Evolutionary conservation across 495 filamentous ascomycete genomes (phyloP).

Genomic region (Friedmanniomyces simplex): DNA sequence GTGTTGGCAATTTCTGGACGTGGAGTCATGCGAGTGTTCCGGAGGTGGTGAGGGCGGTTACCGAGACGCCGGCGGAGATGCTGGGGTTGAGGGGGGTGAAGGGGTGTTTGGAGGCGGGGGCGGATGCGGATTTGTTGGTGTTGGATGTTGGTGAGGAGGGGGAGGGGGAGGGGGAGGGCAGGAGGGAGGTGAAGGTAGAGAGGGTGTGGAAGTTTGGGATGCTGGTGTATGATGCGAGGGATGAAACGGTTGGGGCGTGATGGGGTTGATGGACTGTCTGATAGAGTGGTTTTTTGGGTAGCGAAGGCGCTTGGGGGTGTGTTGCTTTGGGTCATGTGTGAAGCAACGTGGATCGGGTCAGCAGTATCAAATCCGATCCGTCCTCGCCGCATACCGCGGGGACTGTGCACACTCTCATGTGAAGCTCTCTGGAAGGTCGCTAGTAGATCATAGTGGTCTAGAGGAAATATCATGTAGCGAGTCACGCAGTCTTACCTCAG

Average conservation of each 20-base stretch:
- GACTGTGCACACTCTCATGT: too few relatives aligned
- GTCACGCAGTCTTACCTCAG: too few relatives aligned
- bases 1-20: slow-evolving; percentile 66
- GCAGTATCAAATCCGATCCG: too few relatives aligned
- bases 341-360: too few relatives aligned
- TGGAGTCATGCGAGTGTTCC: slow-evolving; percentile 57
- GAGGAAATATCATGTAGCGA: too few relatives aligned
- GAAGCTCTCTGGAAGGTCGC: too few relatives aligned
- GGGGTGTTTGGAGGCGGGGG: slow-evolving; percentile 54
- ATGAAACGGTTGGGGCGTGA: neutral
- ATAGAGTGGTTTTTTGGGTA: neutral
- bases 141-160: slow-evolving; percentile 45
- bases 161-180: slow-evolving; percentile 33
- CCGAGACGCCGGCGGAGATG: slow-evolving; percentile 62
- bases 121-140: slow-evolving; percentile 72
- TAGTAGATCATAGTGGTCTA: too few relatives aligned
- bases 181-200: slow-evolving; percentile 48
- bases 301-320: slow-evolving; percentile 4
- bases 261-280: neutral
- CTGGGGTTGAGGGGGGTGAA: slow-evolving; percentile 56
- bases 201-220: slow-evolving; percentile 69
- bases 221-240: slow-evolving; percentile 14
- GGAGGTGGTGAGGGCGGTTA: slow-evolving; percentile 58
- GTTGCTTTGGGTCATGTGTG: too few relatives aligned
- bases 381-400: too few relatives aligned